Evolutionary conservation across 371 early-diverging fungal species (phyloP).

Genomic region (Circinella umbellata): DNA sequence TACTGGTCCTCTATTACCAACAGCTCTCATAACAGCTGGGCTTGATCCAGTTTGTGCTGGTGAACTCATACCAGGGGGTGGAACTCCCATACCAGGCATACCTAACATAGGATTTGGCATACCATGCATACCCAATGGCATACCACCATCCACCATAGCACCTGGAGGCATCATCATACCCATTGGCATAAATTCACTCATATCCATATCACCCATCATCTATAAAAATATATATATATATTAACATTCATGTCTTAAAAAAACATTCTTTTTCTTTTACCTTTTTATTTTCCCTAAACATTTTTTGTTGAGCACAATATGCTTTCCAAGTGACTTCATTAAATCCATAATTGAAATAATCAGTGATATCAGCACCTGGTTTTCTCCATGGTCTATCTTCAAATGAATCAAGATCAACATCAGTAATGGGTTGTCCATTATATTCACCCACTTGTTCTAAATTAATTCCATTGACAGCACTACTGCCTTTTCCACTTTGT

Average conservation of each 20-base stretch:
- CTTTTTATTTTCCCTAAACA: conserved; percentile 70
- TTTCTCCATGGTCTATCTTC: conserved; percentile 98
- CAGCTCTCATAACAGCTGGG: conserved; percentile 8
- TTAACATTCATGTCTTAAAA: neutral
- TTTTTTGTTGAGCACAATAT: conserved; percentile 91
- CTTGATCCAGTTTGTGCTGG: conserved; percentile 13
- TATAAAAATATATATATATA: neutral
- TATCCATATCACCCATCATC: conserved; percentile 51
- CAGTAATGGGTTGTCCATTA: conserved; percentile 82
- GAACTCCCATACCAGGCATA: conserved; percentile 28
- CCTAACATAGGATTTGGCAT: conserved; percentile 34
- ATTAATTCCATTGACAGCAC: conserved; percentile 62
- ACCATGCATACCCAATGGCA: conserved; percentile 28
- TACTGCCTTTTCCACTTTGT: conserved; percentile 7
- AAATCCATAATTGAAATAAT: conserved; percentile 99
- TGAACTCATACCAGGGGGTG: conserved; percentile 20
- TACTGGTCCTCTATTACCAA: conserved; percentile 1
- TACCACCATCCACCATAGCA: conserved; percentile 82
- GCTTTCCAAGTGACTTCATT: conserved; percentile 94
- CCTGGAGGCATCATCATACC: conserved; percentile 73
- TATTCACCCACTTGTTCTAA: conserved; percentile 76
- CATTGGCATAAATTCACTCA: conserved; percentile 53
- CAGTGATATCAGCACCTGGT: conserved; percentile 94
- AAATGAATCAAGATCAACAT: conserved; percentile 86
- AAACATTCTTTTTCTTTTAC: conserved; percentile 11